phyloP scores from a whole-genome alignment of 1,139 yeast genomes.

The Diutina ranongensis region DNA sequence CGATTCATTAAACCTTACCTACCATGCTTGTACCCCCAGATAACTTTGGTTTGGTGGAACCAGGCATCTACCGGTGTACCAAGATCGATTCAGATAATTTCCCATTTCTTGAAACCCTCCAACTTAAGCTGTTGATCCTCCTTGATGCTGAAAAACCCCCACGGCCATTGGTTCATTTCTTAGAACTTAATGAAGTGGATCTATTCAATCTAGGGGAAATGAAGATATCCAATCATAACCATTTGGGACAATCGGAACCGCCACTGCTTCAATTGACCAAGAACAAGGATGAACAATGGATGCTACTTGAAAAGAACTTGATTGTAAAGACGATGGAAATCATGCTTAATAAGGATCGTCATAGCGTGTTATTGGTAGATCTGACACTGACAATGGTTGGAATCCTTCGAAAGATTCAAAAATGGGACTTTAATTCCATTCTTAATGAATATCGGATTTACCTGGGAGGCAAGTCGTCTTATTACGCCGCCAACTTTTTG shows the following conservation, averaged over 20 bases:
- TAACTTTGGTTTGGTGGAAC: slow-evolving; percentile 67
- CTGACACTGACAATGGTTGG: slow-evolving; percentile 75
- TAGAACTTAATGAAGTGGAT: slow-evolving; percentile 31
- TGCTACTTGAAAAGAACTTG: slow-evolving; percentile 52
- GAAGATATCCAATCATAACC: slow-evolving; percentile 32
- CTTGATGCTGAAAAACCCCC: slow-evolving; percentile 69
- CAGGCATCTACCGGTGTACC: slow-evolving; percentile 54
- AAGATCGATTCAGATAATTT: slow-evolving; percentile 44
- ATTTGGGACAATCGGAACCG: slow-evolving; percentile 18
- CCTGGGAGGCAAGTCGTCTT: slow-evolving; percentile 49
- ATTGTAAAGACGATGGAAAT: slow-evolving; percentile 47
- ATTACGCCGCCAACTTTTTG: slow-evolving; percentile 71
- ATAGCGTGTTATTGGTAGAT: slow-evolving; percentile 68
- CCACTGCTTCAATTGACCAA: slow-evolving; percentile 8
- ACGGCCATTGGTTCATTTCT: slow-evolving; percentile 34
- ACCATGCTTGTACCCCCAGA: slow-evolving; percentile 72
- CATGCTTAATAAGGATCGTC: slow-evolving; percentile 50
- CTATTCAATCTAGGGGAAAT: slow-evolving; percentile 32
- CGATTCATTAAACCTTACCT: too few species aligned
- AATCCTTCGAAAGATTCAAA: slow-evolving; percentile 66
- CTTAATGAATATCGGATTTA: slow-evolving; percentile 76
- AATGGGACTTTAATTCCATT: slow-evolving; percentile 80
- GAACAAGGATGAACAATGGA: slow-evolving; percentile 46
- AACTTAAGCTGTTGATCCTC: slow-evolving; percentile 44
- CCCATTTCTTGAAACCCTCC: slow-evolving; percentile 56